A percentile compares a stretch with the other conserved stretches of the same genome.
Conservation (phyloP, 2,329 filamentous ascomycete species). For the Byssoonygena ceratinophila region DNA sequence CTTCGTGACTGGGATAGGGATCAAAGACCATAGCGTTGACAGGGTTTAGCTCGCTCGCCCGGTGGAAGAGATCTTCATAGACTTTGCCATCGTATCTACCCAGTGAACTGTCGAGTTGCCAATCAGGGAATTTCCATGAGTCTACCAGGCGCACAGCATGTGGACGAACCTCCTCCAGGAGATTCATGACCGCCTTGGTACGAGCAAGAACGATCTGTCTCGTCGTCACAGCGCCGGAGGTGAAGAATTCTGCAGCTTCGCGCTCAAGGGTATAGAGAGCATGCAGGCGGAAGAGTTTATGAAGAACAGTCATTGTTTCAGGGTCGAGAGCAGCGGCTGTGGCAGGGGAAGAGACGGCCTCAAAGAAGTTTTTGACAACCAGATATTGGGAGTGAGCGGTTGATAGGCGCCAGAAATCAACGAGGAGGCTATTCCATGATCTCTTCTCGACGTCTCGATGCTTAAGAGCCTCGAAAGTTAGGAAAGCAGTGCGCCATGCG, state of each 20-base stretch:
- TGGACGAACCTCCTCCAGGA: constrained; percentile 61
- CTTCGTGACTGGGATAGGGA: constrained; percentile 55
- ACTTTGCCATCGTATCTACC: constrained; percentile 64
- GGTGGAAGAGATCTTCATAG: constrained; percentile 65
- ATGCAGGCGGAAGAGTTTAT: constrained; percentile 57
- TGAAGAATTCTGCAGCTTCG: constrained; percentile 63
- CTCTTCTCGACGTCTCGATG: constrained; percentile 65
- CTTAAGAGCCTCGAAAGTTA: constrained; percentile 65
- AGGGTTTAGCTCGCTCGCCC: constrained; percentile 62
- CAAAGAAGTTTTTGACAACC: constrained; percentile 70
- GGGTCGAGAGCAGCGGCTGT: constrained; percentile 47
- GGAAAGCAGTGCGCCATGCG: constrained; percentile 61
- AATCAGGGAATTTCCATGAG: constrained; percentile 66
- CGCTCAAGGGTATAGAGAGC: constrained; percentile 57
- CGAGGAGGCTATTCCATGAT: constrained; percentile 65
- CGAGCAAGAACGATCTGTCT: constrained; percentile 61
- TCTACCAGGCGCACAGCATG: constrained; percentile 63
- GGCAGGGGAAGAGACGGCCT: constrained; percentile 48
- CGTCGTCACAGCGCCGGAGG: constrained; percentile 56
- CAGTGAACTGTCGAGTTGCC: constrained; percentile 62
- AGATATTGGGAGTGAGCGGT: constrained; percentile 69
- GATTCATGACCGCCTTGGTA: constrained; percentile 56
- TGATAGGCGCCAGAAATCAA: constrained; percentile 66
- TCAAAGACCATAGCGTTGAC: constrained; percentile 62
- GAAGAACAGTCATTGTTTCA: constrained; percentile 49